These are phyloP conservation scores for Cajanus cajan DNA, from an alignment of 306 rosid species.

Conservation along the genomic window DNA sequence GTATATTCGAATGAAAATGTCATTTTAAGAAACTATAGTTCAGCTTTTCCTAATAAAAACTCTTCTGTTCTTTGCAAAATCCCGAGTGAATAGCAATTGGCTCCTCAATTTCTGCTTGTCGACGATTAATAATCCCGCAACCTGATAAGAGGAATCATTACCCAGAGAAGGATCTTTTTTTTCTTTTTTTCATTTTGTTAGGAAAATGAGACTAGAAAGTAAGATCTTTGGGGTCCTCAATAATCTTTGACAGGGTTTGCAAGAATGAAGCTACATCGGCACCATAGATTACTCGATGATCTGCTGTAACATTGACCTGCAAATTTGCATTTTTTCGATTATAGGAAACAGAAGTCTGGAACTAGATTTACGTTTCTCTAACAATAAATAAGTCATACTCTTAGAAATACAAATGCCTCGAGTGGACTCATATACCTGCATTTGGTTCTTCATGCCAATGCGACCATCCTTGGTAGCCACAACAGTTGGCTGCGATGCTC, in stretches of 20 bases:
- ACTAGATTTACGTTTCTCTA: background rate
- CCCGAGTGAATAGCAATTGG: conserved; percentile 23
- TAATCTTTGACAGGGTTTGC: conserved; percentile 83
- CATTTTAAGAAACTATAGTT: conserved; percentile 33
- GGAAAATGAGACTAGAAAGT: conserved; percentile 63
- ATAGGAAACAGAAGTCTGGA: conserved; percentile 27
- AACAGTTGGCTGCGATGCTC: conserved; percentile 74
- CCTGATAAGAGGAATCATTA: conserved; percentile 20
- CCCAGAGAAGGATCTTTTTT: background rate
- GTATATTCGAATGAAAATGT: conserved; percentile 10
- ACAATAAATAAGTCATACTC: background rate
- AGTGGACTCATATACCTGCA: conserved; percentile 65
- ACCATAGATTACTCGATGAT: conserved; percentile 94
- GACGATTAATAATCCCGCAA: background rate
- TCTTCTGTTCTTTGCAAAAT: conserved; percentile 23
- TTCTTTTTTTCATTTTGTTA: background rate
- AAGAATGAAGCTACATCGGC: conserved; percentile 91
- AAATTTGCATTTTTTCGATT: conserved; percentile 22
- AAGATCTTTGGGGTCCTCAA: conserved; percentile 95
- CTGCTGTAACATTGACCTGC: conserved; percentile 98
- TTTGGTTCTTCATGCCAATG: conserved; percentile 85
- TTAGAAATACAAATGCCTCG: background rate
- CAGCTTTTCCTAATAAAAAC: conserved; percentile 36
- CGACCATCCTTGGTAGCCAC: conserved; percentile 93
- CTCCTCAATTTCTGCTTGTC: conserved; percentile 24